Evolutionary conservation across 2,329 filamentous ascomycete genomes (phyloP).

Genomic region (Botryotinia calthae): DNA sequence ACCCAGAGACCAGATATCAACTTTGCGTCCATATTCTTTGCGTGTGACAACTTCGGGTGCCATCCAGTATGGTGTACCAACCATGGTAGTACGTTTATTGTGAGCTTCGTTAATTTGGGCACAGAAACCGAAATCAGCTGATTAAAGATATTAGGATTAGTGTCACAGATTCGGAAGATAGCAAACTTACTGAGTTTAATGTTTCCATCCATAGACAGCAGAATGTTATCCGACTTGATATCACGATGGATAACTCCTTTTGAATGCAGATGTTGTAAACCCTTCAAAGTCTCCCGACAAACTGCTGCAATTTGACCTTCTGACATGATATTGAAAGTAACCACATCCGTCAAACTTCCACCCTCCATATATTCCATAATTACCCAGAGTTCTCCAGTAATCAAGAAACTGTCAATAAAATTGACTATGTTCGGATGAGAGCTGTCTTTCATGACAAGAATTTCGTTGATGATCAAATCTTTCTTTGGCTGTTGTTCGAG

Average conservation of each 20-base stretch:
- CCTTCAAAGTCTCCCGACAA: constrained; percentile 87
- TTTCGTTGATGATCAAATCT: constrained; percentile 98
- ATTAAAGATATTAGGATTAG: constrained; percentile 38
- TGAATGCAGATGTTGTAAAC: constrained; percentile 91
- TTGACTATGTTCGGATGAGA: constrained; percentile 99
- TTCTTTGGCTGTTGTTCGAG: constrained; percentile 98
- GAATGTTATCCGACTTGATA: constrained; percentile 98
- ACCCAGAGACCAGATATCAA: constrained; percentile 96
- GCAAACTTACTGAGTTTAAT: constrained; percentile 86
- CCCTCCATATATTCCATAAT: constrained; percentile 99
- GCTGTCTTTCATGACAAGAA: constrained; percentile 98
- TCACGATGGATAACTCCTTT: constrained; percentile 98
- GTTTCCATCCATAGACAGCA: constrained; percentile 88
- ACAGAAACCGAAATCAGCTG: constrained; percentile 97
- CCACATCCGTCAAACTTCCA: constrained; percentile 93
- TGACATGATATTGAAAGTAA: constrained; percentile 99
- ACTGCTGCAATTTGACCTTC: constrained; percentile 96
- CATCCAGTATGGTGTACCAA: constrained; percentile 99
- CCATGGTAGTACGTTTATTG: constrained; percentile 98
- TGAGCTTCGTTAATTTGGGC: constrained; percentile 97
- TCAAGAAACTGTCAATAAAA: constrained; percentile 95
- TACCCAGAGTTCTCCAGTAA: constrained; percentile 90
- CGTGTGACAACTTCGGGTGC: constrained; percentile 95
- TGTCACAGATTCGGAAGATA: neutral
- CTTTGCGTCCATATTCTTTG: constrained; percentile 97